Percentiles rank a stretch among this genome's conserved stretches.
These are phyloP conservation scores for Coemansia sp. DNA, from an alignment of 192 early-diverging fungal genomes.

Conservation along the genomic window DNA sequence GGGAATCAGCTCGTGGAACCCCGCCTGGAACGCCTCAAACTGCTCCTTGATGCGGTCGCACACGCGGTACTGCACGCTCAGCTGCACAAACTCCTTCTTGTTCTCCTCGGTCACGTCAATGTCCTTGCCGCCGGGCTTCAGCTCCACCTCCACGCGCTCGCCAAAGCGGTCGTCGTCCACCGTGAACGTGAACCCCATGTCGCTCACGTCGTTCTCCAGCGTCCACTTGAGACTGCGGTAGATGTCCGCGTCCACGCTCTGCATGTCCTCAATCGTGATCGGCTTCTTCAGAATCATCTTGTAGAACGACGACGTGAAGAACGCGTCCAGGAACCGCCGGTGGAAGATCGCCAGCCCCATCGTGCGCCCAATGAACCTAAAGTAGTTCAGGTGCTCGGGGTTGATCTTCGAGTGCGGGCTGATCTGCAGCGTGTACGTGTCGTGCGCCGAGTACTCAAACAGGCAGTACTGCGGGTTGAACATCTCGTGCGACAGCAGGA, in stretches of 20 bases:
- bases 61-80: constrained; percentile 86
- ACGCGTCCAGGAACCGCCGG: constrained; percentile 92
- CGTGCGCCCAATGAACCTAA: constrained; percentile 96
- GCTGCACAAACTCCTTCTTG: constrained; percentile 92
- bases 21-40: constrained; percentile 89
- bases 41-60: constrained; percentile 91
- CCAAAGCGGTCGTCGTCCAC: constrained; percentile 94
- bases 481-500: constrained; percentile 96
- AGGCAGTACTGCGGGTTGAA: constrained; percentile 96
- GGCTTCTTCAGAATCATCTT: constrained; percentile 93
- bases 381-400: constrained; percentile 97
- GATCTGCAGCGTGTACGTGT: constrained; percentile 97
- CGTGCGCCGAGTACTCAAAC: constrained; percentile 97
- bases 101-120: constrained; percentile 95
- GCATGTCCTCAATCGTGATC: constrained; percentile 84
- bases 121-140: constrained; percentile 82
- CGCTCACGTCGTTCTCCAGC: constrained; percentile 88
- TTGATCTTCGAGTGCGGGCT: constrained; percentile 93
- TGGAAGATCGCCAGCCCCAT: constrained; percentile 97
- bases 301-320: constrained; percentile 95
- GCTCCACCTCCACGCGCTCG: constrained; percentile 79
- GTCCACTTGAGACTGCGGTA: constrained; percentile 90
- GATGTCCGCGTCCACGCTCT: constrained; percentile 91
- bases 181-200: constrained; percentile 83
- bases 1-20: constrained; percentile 95